Evolutionary conservation across 2,329 filamentous ascomycete species (phyloP).

Genomic region (Fonsecaea erecta): DNA sequence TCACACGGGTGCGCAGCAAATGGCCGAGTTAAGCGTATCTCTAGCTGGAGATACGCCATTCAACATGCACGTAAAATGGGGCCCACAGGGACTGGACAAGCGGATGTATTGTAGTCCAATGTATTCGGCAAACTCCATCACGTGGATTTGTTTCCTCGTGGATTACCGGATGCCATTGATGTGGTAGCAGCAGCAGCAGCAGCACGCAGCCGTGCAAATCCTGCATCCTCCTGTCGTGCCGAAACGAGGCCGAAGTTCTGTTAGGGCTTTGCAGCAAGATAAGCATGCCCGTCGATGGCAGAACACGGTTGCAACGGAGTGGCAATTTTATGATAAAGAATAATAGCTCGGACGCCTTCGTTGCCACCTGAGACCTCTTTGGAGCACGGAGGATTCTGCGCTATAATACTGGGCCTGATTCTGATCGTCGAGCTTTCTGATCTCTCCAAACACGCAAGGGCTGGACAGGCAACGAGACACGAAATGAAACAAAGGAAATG

Average conservation of each 20-base stretch:
- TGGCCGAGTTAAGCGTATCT: constrained; percentile 32
- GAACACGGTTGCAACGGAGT: constrained; percentile 6
- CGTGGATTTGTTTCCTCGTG: constrained; percentile 41
- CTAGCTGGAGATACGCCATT: constrained; percentile 36
- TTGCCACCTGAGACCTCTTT: constrained; percentile 18
- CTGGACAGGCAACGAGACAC: neutral
- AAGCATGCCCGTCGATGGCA: constrained; percentile 8
- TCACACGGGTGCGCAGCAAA: constrained; percentile 31
- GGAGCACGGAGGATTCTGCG: constrained; percentile 8
- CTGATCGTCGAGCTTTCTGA: neutral
- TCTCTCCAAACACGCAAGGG: neutral
- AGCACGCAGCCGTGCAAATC: constrained; percentile 12
- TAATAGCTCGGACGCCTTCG: neutral
- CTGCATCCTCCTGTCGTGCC: neutral
- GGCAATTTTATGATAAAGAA: constrained; percentile 18
- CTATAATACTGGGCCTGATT: neutral
- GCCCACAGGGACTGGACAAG: constrained; percentile 33
- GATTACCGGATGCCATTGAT: constrained; percentile 33
- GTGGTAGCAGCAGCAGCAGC: constrained; percentile 27
- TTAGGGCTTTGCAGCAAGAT: neutral
- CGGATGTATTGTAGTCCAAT: constrained; percentile 41
- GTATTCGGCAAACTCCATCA: constrained; percentile 34
- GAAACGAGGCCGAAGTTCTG: constrained; percentile 14
- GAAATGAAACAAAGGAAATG: constrained; percentile 7
- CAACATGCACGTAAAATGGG: constrained; percentile 39